These are phyloP conservation scores for Biscogniauxia marginata DNA, from an alignment of 2,329 filamentous ascomycete species.

Conservation along the genomic window DNA sequence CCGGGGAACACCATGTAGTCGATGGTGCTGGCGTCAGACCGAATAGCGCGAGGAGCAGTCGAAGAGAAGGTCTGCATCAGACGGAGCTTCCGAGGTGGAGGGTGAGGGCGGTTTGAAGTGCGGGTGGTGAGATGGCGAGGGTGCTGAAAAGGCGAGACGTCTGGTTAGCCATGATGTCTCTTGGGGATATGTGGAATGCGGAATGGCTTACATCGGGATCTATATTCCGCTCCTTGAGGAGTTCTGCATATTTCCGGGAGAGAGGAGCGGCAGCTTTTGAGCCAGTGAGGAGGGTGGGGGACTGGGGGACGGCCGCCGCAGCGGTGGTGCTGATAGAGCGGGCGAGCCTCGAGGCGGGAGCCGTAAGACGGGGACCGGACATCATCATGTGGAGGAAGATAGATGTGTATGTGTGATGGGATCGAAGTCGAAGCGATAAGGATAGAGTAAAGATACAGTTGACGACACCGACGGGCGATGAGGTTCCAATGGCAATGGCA, in stretches of 20 bases:
- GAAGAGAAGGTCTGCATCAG: constrained; percentile 64
- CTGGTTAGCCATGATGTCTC: constrained; percentile 24
- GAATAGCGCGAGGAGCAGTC: constrained; percentile 39
- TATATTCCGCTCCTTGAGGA: constrained; percentile 34
- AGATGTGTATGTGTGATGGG: not conserved
- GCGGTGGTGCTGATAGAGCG: constrained; percentile 33
- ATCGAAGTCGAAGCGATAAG: not conserved
- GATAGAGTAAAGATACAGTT: not conserved
- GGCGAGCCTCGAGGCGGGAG: constrained; percentile 30
- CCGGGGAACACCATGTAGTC: constrained; percentile 55
- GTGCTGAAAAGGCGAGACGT: constrained; percentile 20
- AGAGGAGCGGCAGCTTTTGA: constrained; percentile 29
- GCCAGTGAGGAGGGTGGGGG: constrained; percentile 27
- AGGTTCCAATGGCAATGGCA: not conserved
- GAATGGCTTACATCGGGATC: constrained; percentile 31
- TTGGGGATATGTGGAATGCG: not conserved
- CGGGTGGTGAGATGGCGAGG: constrained; percentile 33
- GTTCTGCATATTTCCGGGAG: constrained; percentile 36
- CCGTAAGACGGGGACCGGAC: constrained; percentile 33
- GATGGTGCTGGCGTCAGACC: constrained; percentile 39
- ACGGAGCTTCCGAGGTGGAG: constrained; percentile 46
- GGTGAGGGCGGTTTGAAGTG: constrained; percentile 35
- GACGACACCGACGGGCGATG: not conserved
- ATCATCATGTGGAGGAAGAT: constrained; percentile 15
- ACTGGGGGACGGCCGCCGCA: constrained; percentile 21